phyloP scores from a whole-genome alignment of 768 basidiomycete genomes.

The Xerocomellus amylosporus region DNA sequence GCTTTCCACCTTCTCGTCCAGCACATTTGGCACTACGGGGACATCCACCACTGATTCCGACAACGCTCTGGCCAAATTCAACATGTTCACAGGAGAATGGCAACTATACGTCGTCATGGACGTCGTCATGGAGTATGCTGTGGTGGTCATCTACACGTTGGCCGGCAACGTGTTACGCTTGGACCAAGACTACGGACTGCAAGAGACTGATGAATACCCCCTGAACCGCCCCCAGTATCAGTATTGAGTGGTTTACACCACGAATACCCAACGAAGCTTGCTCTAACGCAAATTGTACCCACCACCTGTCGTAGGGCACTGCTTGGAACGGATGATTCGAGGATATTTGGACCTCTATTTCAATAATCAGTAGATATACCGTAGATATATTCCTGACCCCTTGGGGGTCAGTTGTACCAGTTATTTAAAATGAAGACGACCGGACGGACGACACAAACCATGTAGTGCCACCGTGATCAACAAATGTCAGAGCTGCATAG shows the following conservation, averaged over 20 bases:
- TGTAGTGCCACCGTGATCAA: not conserved
- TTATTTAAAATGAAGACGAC: not conserved
- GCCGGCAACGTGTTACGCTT: constrained; percentile 30
- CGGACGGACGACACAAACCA: too few species aligned
- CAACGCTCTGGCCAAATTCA: constrained; percentile 49
- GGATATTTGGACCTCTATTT: not conserved
- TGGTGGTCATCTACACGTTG: constrained; percentile 42
- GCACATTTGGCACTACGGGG: constrained; percentile 36
- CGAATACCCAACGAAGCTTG: not conserved
- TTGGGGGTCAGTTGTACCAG: too few species aligned
- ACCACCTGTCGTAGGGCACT: not conserved
- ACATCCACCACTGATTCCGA: constrained; percentile 17
- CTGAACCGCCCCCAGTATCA: constrained; percentile 36
- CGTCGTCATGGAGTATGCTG: constrained; percentile 57
- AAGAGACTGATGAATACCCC: constrained; percentile 26
- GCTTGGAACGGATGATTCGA: not conserved
- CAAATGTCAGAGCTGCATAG: constrained; percentile 66
- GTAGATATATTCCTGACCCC: too few species aligned
- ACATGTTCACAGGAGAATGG: constrained; percentile 57
- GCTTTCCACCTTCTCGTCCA: constrained; percentile 53
- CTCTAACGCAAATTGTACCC: not conserved
- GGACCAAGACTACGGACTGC: constrained; percentile 31
- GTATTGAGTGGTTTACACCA: constrained; percentile 14
- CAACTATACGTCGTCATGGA: constrained; percentile 56
- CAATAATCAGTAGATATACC: not conserved